A percentile compares a stretch with the other conserved stretches of the same genome.
Evolutionary conservation across 2,329 filamentous ascomycete species (phyloP).

Genomic region (Geosmithia putterillii): DNA sequence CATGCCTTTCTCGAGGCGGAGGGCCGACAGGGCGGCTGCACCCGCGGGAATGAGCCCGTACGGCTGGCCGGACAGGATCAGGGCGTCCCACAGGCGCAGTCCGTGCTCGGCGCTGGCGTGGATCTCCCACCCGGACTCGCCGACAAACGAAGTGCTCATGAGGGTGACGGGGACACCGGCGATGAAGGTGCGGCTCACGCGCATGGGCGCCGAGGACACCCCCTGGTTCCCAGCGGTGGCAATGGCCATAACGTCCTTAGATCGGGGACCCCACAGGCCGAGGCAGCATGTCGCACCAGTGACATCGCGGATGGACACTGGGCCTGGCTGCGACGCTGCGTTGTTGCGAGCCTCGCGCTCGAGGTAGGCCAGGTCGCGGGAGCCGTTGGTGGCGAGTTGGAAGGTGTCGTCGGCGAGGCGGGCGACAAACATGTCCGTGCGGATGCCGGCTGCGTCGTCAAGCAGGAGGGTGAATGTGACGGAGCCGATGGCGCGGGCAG

Average conservation of each 20-base stretch:
- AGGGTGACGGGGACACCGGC: conserved; percentile 42
- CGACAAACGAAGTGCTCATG: conserved; percentile 46
- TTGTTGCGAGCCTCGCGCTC: conserved; percentile 37
- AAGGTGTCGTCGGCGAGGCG: conserved; percentile 34
- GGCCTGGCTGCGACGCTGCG: conserved; percentile 22
- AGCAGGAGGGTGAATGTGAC: conserved; percentile 47
- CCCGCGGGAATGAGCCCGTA: conserved; percentile 47
- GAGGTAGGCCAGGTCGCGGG: conserved; percentile 41
- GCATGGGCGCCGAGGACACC: conserved; percentile 30
- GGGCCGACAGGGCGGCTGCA: conserved; percentile 41
- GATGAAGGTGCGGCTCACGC: conserved; percentile 33
- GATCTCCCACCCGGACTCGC: conserved; percentile 51
- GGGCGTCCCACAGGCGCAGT: conserved; percentile 42
- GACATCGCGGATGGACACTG: conserved; percentile 42
- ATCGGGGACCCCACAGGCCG: conserved; percentile 48
- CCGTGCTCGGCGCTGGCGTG: conserved; percentile 48
- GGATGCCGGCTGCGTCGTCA: conserved; percentile 37
- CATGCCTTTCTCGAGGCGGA: conserved; percentile 48
- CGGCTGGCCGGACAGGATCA: conserved; percentile 39
- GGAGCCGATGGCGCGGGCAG: conserved; percentile 25
- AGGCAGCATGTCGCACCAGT: conserved; percentile 48
- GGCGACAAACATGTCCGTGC: conserved; percentile 44
- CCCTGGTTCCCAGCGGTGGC: conserved; percentile 31
- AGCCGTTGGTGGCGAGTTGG: conserved; percentile 44
- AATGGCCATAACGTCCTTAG: conserved; percentile 34